Evolutionary conservation across 1,139 yeast species (phyloP).

Genomic region (Candida tetrigidarum): DNA sequence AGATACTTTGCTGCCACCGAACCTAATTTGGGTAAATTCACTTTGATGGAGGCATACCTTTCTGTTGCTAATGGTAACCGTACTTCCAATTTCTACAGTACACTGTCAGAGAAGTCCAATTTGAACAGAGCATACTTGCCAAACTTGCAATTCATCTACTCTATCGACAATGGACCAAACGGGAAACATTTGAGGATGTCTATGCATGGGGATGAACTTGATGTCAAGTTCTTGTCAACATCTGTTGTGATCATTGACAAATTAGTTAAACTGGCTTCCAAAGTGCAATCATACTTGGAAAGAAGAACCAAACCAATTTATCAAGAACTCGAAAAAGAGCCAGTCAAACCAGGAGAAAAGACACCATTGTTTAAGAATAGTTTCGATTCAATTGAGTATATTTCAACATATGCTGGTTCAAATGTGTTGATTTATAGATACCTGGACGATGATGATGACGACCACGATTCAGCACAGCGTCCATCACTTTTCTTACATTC

Average conservation of each 20-base stretch:
- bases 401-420: conserved; percentile 71
- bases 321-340: conserved; percentile 7
- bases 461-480: conserved; percentile 39
- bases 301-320: conserved; percentile 18
- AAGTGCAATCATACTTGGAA: conserved; percentile 43
- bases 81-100: conserved; percentile 54
- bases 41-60: conserved; percentile 64
- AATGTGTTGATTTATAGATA: conserved; percentile 57
- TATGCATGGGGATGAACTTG: conserved; percentile 69
- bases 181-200: conserved; percentile 42
- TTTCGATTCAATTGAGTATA: conserved; percentile 53
- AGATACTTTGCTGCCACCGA: conserved; percentile 66
- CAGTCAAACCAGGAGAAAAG: conserved; percentile 15
- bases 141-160: conserved; percentile 62
- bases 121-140: conserved; percentile 71
- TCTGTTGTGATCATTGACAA: conserved; percentile 53
- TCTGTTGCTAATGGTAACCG: conserved; percentile 67
- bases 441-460: too few species aligned
- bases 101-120: conserved; percentile 46
- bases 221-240: conserved; percentile 61
- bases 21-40: conserved; percentile 64
- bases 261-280: conserved; percentile 46
- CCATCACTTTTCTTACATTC: conserved; percentile 71
- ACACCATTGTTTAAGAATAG: conserved; percentile 27
- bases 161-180: conserved; percentile 36